These are phyloP conservation scores for Phytophthora pinifolia DNA, from an alignment of 352 stramenopile genomes.

Conservation along the genomic window DNA sequence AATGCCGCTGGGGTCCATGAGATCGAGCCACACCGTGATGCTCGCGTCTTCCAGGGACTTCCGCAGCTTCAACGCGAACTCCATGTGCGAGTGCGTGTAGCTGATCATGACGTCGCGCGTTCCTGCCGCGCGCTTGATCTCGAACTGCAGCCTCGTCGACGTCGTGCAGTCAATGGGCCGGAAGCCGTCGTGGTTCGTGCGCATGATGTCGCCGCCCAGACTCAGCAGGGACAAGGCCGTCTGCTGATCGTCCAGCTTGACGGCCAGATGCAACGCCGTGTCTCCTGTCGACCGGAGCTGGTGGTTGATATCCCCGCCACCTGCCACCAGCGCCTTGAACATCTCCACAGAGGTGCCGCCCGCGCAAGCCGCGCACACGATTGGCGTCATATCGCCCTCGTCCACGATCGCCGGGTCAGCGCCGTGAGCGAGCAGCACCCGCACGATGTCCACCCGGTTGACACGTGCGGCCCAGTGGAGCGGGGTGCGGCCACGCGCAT, in stretches of 20 bases:
- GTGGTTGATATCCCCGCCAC: conserved; percentile 75
- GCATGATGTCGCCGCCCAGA: conserved; percentile 77
- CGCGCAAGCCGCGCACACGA: conserved; percentile 74
- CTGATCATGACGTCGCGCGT: conserved; percentile 86
- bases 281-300: conserved; percentile 66
- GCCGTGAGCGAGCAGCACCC: conserved; percentile 45
- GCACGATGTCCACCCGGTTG: conserved; percentile 70
- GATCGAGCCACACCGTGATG: conserved; percentile 80
- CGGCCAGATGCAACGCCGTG: conserved; percentile 73
- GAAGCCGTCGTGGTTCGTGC: conserved; percentile 62
- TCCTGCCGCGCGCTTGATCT: conserved; percentile 73
- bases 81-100: conserved; percentile 80
- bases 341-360: conserved; percentile 65
- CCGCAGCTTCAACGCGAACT: conserved; percentile 78
- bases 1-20: conserved; percentile 86
- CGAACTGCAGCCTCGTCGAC: conserved; percentile 71
- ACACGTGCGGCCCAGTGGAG: conserved; percentile 81
- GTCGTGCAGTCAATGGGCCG: conserved; percentile 76
- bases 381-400: conserved; percentile 72
- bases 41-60: conserved; percentile 66
- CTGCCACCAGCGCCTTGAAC: conserved; percentile 66
- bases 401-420: conserved; percentile 76
- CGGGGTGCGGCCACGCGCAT: conserved; percentile 62
- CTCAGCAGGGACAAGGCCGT: conserved; percentile 73
- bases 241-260: conserved; percentile 78